Base-by-base conservation (phyloP, 805 yeast species). In the Wickerhamiella siamensis region DNA sequence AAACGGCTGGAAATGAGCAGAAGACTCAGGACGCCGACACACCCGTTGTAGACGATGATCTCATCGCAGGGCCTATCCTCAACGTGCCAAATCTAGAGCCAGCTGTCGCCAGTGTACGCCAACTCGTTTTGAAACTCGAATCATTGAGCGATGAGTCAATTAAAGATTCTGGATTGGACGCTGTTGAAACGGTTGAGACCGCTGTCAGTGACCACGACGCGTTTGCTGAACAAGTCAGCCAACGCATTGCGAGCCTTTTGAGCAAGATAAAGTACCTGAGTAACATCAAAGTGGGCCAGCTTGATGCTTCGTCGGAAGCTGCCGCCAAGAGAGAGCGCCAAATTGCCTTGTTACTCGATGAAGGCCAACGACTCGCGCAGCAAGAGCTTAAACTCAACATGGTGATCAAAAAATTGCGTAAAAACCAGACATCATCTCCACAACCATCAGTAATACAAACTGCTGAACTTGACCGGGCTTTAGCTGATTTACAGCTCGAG, bases 351-450 rank as follows among this genome's bases (percentile, higher is more conserved):
- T 61, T 87, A 22, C 55, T 81, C 54, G 74, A 71, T 17, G 55
- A 52, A 36, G 55, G 54, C 14, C 47, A 42, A 31, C 43, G 47
- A 9, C 48, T 52, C 17, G 44, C 51, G 14, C 47, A 50, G 37
- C 50, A 74, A 46, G 96, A 88, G 51, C 66, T 83, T 21, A 74
- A 72, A 49, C 67, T 76, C 40, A 75, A 72, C 49, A 82, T 75
- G 33, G 66, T 77, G 0, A 74, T 87, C 39, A 81, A 81, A 47
- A 67, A 69, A 47, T 59, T 86, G 43, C 73, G 75, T 33, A 47
- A 43, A 33, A 15, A 15, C 8, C n/a, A 24, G 38, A 24, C 6
- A 24, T 9, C 20, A 45, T 2, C 33, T 42, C n/a, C 48, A 49
- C 9, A 46, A 41, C 32, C 37, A 51, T 3, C 53, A 45, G 33